Percentiles rank a stretch among this genome's conserved stretches.
phyloP scores from a whole-genome alignment of 441 rosid species.

The Kokia cookei region DNA sequence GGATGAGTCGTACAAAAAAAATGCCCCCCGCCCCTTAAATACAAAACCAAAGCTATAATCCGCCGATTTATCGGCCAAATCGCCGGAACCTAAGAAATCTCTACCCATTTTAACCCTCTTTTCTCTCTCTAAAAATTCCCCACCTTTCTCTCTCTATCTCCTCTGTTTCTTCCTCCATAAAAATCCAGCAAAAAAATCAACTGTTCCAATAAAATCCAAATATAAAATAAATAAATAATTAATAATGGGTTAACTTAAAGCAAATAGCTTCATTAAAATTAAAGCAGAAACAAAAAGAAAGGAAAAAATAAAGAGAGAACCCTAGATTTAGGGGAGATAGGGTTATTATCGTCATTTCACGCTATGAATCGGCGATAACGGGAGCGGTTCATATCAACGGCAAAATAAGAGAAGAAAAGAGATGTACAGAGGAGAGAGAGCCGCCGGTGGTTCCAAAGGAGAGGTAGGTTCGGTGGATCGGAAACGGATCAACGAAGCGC shows the following conservation, averaged over 20 bases:
- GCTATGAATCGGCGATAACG: constrained; percentile 29
- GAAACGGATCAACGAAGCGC: constrained; percentile 56
- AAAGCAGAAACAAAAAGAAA: not conserved
- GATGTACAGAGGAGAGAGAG: constrained; percentile 53
- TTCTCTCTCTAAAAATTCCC: not conserved
- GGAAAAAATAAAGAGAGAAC: not conserved
- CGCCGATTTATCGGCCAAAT: constrained; percentile 13
- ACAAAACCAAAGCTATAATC: not conserved
- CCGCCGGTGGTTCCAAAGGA: constrained; percentile 41
- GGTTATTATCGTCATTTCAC: constrained; percentile 6
- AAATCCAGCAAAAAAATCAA: not conserved
- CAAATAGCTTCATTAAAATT: not conserved
- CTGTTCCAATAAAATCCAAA: not conserved
- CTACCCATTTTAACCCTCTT: constrained; percentile 18
- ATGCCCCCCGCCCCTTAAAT: constrained; percentile 1
- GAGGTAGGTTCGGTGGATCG: constrained; percentile 54
- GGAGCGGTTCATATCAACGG: not conserved
- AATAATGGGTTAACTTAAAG: constrained; percentile 6
- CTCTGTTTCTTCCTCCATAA: not conserved
- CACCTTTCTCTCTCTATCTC: not conserved
- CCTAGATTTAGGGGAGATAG: constrained; percentile 21
- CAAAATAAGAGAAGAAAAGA: not conserved
- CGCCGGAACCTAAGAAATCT: constrained; percentile 13
- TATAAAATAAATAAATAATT: not conserved
- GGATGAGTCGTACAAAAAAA: not conserved